Percentiles rank a stretch among this genome's conserved stretches.
Conservation (phyloP, 176 grass and related monocot genomes). For the Triticum timopheevii region DNA sequence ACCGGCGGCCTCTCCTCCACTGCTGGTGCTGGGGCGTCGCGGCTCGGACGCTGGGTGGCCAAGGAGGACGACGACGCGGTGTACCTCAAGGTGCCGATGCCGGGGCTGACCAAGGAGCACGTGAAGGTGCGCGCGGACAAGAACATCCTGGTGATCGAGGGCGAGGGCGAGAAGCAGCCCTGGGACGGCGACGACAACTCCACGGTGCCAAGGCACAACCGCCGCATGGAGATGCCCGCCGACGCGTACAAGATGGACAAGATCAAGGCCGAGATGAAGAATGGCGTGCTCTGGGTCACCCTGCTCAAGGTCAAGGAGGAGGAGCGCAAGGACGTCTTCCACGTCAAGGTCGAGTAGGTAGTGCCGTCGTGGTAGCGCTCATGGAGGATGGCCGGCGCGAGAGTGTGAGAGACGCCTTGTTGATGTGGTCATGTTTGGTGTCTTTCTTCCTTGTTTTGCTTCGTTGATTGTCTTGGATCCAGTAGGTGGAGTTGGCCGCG, state of each 20-base stretch:
- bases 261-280: conserved; percentile 75
- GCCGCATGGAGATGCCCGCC: conserved; percentile 3
- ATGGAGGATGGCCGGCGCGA: neutral
- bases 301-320: conserved; percentile 64
- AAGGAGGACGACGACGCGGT: conserved; percentile 49
- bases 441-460: neutral
- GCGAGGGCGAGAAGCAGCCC: neutral
- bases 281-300: conserved; percentile 56
- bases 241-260: conserved; percentile 51
- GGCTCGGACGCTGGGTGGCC: conserved; percentile 37
- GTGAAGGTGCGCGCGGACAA: conserved; percentile 54
- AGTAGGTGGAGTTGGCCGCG: neutral
- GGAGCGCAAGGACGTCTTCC: conserved; percentile 59
- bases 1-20: neutral
- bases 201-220: neutral
- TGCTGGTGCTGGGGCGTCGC: neutral
- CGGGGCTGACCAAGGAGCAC: conserved; percentile 75
- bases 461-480: neutral
- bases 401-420: neutral
- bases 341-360: conserved; percentile 29
- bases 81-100: conserved; percentile 62
- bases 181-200: neutral
- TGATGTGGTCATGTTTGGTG: conserved; percentile 5
- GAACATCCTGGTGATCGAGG: conserved; percentile 54
- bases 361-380: neutral